Conservation (phyloP, 805 yeast species). For the Tetrapisispora namnaoensis region DNA sequence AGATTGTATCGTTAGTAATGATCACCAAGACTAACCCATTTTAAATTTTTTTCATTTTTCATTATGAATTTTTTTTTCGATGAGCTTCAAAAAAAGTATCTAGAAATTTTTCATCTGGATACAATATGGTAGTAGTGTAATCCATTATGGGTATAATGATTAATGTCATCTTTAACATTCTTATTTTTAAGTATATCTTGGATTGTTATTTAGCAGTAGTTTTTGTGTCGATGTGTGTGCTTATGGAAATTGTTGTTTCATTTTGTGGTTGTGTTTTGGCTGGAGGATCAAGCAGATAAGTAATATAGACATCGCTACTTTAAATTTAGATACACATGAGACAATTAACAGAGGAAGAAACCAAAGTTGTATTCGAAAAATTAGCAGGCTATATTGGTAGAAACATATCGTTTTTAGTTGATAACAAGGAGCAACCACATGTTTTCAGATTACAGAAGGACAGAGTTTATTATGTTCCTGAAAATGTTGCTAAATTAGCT, state of each 20-base stretch:
- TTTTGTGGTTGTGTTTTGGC: too few relatives aligned
- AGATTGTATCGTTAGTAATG: too few relatives aligned
- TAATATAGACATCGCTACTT: background rate
- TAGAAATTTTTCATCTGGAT: background rate
- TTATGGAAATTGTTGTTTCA: too few relatives aligned
- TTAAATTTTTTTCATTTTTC: too few relatives aligned
- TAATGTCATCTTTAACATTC: too few relatives aligned
- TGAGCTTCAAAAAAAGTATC: background rate
- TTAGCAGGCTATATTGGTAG: constrained; percentile 95
- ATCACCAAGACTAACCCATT: too few relatives aligned
- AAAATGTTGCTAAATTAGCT: constrained; percentile 73
- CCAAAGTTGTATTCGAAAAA: constrained; percentile 91
- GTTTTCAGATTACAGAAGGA: constrained; percentile 95
- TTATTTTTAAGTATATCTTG: too few relatives aligned
- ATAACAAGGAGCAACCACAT: constrained; percentile 72
- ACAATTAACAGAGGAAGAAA: constrained; percentile 92
- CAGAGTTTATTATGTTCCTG: constrained; percentile 87
- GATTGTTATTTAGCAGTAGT: too few relatives aligned
- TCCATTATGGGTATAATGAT: background rate
- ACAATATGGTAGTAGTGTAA: background rate
- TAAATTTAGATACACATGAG: constrained; percentile 46
- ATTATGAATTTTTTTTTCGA: background rate
- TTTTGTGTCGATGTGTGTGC: too few relatives aligned
- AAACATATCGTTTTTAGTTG: constrained; percentile 79
- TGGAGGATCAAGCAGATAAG: too few relatives aligned